Percentiles rank a stretch among this genome's conserved stretches.
phyloP scores from a whole-genome alignment of 106 monocot species.

The Acorus calamus region DNA sequence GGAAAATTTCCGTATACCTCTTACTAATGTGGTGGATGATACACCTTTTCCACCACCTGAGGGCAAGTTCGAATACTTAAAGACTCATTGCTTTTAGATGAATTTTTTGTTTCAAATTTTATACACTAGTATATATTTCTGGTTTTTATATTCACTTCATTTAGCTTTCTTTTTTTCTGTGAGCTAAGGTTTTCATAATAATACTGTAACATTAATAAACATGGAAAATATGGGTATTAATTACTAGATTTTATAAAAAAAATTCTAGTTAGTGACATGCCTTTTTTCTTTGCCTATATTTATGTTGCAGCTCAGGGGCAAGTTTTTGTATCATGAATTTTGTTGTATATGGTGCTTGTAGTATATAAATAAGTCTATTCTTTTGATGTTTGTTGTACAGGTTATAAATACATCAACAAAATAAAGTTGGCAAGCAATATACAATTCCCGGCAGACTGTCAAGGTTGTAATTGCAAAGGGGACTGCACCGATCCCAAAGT shows the following conservation, averaged over 20 bases:
- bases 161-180: no score
- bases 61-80: constrained; percentile 24
- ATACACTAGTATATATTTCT: no score
- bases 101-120: no score
- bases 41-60: constrained; percentile 40
- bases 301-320: no score
- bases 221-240: no score
- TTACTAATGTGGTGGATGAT: constrained; percentile 68
- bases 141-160: no score
- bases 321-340: neutral
- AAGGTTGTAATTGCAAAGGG: constrained; percentile 65
- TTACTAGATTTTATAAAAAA: no score
- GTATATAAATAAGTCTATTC: neutral
- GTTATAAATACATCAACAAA: constrained; percentile 43
- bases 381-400: constrained; percentile 18
- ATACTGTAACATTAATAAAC: no score
- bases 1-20: constrained; percentile 63
- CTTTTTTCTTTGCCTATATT: neutral
- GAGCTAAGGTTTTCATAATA: no score
- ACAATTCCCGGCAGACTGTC: constrained; percentile 31
- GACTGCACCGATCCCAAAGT: constrained; percentile 44
- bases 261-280: neutral
- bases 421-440: constrained; percentile 27
- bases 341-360: neutral
- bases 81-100: no score